phyloP scores from a whole-genome alignment of 2,329 filamentous ascomycete genomes.

The Ceratocystis cubensis region DNA sequence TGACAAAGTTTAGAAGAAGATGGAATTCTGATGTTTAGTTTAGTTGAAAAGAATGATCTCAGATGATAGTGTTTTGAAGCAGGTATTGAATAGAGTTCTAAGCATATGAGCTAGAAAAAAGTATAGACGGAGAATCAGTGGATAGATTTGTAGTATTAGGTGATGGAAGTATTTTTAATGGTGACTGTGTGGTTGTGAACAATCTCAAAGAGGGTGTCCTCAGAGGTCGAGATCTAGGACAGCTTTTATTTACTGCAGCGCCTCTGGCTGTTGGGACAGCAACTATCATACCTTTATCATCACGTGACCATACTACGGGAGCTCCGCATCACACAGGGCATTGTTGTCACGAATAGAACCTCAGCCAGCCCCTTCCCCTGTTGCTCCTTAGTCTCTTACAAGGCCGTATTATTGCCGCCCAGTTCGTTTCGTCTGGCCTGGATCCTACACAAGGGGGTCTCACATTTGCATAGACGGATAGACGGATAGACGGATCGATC shows the following conservation, averaged over 20 bases:
- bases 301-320: not conserved
- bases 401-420: not conserved
- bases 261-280: conserved; percentile 24
- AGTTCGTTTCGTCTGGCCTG: not conserved
- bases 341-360: too few relatives aligned
- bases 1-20: not conserved
- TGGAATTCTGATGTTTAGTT: not conserved
- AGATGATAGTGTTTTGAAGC: conserved; percentile 8
- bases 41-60: conserved; percentile 1
- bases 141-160: conserved; percentile 21
- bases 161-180: not conserved
- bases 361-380: too few relatives aligned
- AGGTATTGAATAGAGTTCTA: conserved; percentile 14
- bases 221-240: not conserved
- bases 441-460: not conserved
- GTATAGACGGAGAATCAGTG: conserved; percentile 23
- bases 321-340: not conserved
- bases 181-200: not conserved
- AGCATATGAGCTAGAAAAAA: conserved; percentile 24
- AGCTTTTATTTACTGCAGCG: conserved; percentile 37
- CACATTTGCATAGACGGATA: not conserved
- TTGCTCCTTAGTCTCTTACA: too few relatives aligned
- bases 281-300: conserved; percentile 14
- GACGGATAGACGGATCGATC: not conserved
- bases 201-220: not conserved